phyloP scores from a whole-genome alignment of 805 yeast species.

The Metschnikowia orientalis region DNA sequence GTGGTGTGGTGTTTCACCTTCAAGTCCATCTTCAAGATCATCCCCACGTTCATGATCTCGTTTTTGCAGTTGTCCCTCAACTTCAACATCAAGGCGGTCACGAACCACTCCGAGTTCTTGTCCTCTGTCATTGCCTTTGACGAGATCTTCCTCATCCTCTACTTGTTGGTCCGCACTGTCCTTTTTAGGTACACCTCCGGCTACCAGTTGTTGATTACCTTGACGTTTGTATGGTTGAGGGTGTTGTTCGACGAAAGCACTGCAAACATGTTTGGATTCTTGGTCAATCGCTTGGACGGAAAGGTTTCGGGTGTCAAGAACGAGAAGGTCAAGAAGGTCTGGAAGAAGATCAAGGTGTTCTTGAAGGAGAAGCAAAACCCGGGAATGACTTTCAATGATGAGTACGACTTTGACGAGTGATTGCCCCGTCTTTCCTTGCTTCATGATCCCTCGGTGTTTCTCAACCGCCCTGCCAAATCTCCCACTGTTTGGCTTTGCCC shows the following conservation, averaged over 20 bases:
- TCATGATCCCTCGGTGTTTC: constrained; percentile 3
- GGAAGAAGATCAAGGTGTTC: constrained; percentile 32
- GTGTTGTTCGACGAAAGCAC: constrained; percentile 52
- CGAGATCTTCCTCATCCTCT: constrained; percentile 52
- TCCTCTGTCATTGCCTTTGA: constrained; percentile 53
- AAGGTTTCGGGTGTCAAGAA: constrained; percentile 41
- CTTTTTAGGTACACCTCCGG: constrained; percentile 67
- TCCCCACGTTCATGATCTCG: constrained; percentile 58
- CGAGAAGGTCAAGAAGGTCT: constrained; percentile 35
- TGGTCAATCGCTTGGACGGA: constrained; percentile 43
- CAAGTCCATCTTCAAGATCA: constrained; percentile 57
- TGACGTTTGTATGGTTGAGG: constrained; percentile 66
- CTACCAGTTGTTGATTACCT: constrained; percentile 55
- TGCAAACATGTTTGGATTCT: constrained; percentile 37
- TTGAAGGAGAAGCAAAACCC: constrained; percentile 25
- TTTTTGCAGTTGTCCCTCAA: constrained; percentile 48
- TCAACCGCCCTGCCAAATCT: not conserved
- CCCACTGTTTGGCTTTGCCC: not conserved
- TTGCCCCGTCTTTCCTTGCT: not conserved
- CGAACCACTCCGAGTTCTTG: constrained; percentile 35
- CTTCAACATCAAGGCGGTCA: constrained; percentile 39
- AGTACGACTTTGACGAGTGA: constrained; percentile 4
- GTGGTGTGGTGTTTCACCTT: constrained; percentile 60
- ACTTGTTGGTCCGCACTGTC: constrained; percentile 55
- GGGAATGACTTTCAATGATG: constrained; percentile 8